Evolutionary conservation across 345 rosid species (phyloP).

Genomic region (Boechera retrofracta): DNA sequence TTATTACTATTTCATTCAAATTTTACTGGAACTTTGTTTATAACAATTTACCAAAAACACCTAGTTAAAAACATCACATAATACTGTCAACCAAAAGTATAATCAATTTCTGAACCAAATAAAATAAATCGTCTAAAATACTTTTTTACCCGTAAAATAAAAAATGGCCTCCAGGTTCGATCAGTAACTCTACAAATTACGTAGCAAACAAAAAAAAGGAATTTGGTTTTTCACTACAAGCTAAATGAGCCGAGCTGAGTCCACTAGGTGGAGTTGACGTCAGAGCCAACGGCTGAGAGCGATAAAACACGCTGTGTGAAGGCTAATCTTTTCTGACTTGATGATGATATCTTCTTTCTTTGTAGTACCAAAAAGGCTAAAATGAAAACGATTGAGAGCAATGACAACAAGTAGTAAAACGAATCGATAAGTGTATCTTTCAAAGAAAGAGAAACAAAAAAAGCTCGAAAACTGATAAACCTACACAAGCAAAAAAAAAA

Average conservation of each 20-base stretch:
- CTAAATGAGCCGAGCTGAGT: slow-evolving; percentile 20
- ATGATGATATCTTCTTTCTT: slow-evolving; percentile 33
- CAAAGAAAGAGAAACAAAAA: background rate
- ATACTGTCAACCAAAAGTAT: too few relatives aligned
- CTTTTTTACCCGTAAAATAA: too few relatives aligned
- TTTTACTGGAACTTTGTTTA: too few relatives aligned
- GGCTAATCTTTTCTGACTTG: slow-evolving; percentile 34
- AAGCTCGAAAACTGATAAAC: slow-evolving; percentile 7
- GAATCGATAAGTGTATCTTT: background rate
- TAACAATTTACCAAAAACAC: too few relatives aligned
- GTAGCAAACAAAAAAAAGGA: too few relatives aligned
- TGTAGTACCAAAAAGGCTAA: slow-evolving; percentile 25
- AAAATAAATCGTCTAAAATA: too few relatives aligned
- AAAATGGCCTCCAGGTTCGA: too few relatives aligned
- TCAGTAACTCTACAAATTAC: too few relatives aligned
- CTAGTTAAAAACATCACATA: too few relatives aligned
- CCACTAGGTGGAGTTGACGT: background rate
- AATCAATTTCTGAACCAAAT: too few relatives aligned
- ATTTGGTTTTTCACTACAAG: too few relatives aligned
- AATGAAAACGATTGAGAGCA: slow-evolving; percentile 12
- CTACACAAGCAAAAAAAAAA: background rate
- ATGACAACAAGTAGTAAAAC: background rate
- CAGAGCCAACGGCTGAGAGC: slow-evolving; percentile 57
- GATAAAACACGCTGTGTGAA: slow-evolving; percentile 8
- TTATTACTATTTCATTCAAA: too few relatives aligned